Base-by-base conservation (phyloP, 2,329 filamentous ascomycete genomes). In the Beauveria asiatica region DNA sequence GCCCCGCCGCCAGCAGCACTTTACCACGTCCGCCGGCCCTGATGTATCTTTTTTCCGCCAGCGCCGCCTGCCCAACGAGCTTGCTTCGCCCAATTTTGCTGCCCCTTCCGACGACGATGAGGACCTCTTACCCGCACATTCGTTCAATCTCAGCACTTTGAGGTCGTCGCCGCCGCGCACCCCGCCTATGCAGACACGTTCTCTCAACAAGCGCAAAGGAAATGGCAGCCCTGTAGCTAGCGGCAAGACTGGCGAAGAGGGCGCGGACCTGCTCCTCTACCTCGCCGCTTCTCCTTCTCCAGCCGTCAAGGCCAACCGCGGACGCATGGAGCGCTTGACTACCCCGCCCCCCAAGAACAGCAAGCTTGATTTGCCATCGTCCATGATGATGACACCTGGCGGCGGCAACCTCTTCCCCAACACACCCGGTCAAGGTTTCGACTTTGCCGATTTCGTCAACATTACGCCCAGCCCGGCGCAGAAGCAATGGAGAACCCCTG, bases 371-470 rank as follows among this genome's bases (percentile, higher is more conserved):
- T 78, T 89, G 63, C 92, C 85, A 23, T 95, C 85, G 60, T 95
- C 87, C 27, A 91, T 93, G 83, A 93, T 94, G 89, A 88, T 84
- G n/a, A 94, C 90, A 11, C 90, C 90, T 1, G 85, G 86, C 57
- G 87, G 86, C 45, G 83, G 83, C 63, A 88, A 85, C 68, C 73
- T 87, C 51, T 84, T 86, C 68, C 84, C 88, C 56, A 86, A 84
- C 64, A 97, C 93, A 1, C 93, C 93, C 0, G 87, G 87, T 17
- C 89, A 92, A 69, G 76, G 74, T 52, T 95, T 97, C 74, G 95
- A 97, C 76, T 96, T 97, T 75, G 85, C 92, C 57, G 94, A 99
- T 71, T 99, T 96, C 74, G 88, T 97, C 70, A 97, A 97, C 75
- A 93, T 97, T 72, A 96, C 94, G 7, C 94, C 94, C 0, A 96